Conservation (phyloP, 1,139 yeast species). For the Meyerozyma sp. region DNA sequence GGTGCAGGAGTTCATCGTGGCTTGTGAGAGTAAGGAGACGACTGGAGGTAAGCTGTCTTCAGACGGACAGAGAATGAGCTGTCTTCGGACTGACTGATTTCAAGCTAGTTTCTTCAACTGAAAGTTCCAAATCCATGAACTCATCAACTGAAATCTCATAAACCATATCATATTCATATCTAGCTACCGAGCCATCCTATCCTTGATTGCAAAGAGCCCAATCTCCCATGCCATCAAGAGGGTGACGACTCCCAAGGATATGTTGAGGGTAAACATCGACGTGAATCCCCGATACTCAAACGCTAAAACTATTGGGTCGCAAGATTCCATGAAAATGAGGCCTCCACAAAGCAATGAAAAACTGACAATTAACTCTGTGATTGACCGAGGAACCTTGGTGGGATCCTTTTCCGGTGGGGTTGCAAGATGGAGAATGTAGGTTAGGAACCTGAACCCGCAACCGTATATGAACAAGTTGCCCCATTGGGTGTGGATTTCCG, state of each 20-base stretch:
- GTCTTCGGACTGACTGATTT: too few species aligned
- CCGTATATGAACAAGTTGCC: slow-evolving; percentile 77
- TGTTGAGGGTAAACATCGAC: slow-evolving; percentile 84
- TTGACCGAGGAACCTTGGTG: slow-evolving; percentile 53
- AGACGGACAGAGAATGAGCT: too few species aligned
- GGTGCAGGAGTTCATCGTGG: too few species aligned
- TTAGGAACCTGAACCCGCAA: slow-evolving; percentile 66
- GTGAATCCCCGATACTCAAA: slow-evolving; percentile 84
- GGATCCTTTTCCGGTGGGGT: slow-evolving; percentile 34
- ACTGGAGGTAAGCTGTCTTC: too few species aligned
- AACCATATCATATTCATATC: too few species aligned
- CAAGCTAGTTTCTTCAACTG: too few species aligned
- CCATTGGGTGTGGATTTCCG: slow-evolving; percentile 87
- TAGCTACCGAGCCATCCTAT: slow-evolving; percentile 28
- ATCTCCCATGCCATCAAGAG: slow-evolving; percentile 91
- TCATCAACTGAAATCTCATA: too few species aligned
- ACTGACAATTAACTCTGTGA: slow-evolving; percentile 75
- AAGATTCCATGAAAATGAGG: slow-evolving; percentile 83
- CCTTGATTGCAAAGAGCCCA: slow-evolving; percentile 61
- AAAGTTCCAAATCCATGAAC: too few species aligned
- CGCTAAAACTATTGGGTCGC: slow-evolving; percentile 77
- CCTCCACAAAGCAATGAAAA: slow-evolving; percentile 88
- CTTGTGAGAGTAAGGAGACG: too few species aligned
- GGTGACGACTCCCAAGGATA: slow-evolving; percentile 73
- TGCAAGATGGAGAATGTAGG: slow-evolving; percentile 56